Base-by-base conservation (phyloP, 352 stramenopile species). In the Peronospora belbahrii region DNA sequence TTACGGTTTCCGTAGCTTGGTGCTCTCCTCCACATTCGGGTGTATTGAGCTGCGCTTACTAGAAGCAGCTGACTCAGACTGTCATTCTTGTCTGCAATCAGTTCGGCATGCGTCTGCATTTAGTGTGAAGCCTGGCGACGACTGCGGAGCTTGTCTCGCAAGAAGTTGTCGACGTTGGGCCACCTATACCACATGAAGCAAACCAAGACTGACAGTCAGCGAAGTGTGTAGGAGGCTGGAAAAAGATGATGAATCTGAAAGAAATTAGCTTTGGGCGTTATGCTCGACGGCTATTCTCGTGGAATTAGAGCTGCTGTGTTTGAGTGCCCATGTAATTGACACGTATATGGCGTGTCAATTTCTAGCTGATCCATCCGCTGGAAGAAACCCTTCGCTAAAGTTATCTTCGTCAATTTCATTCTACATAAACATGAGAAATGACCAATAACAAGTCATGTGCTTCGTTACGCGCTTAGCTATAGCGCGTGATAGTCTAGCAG, bases 101-200 rank as follows among this genome's bases (percentile, higher is more conserved):
- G n/a, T n/a, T n/a, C n/a, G n/a, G n/a, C n/a, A n/a, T n/a, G n/a
- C n/a, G n/a, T n/a, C n/a, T n/a, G n/a, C n/a, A n/a, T n/a, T n/a
- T n/a, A n/a, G n/a, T n/a, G 78, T 9, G 80, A 73, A 1, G 67
- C 57, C 46, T 92, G 80, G 25, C 83, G 63, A 10, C 78, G 75
- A 32, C 78, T 90, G 61, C 78, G 87, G 41, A 78, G 64, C 66
- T 83, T 83, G n/a, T 84, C 72, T 13, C 65, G 51, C 22, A 87
- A 49, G 27, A 88, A 86, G 56, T 90, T 88, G 66, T 90, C 74
- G 22, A 83, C 57, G 53, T 88, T 88, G 77, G 15, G 72, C 86
- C 36, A 69, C 62, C 61, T 84, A n/a, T n/a, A n/a, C n/a, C n/a
- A n/a, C n/a, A n/a, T n/a, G n/a, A n/a, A n/a, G n/a, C n/a, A n/a